These are phyloP conservation scores for Exophiala calicioides DNA, from an alignment of 2,329 filamentous ascomycete genomes.

Conservation along the genomic window DNA sequence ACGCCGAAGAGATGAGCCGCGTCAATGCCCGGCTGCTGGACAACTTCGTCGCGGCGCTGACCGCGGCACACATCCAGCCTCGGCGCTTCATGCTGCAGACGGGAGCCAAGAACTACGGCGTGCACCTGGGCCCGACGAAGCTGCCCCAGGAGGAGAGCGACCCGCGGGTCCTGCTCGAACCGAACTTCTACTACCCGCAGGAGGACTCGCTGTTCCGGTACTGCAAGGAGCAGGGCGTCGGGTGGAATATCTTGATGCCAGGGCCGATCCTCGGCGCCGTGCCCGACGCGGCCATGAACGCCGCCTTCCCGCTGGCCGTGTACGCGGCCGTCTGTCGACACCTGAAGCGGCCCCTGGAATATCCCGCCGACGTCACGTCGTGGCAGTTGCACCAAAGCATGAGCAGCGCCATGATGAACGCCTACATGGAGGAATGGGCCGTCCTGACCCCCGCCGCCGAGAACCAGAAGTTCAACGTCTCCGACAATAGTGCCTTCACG, in stretches of 20 bases:
- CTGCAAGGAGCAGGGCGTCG: constrained; percentile 40
- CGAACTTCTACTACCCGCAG: constrained; percentile 59
- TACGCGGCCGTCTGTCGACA: constrained; percentile 52
- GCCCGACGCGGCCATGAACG: constrained; percentile 53
- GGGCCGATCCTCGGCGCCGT: constrained; percentile 53
- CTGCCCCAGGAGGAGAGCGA: constrained; percentile 51
- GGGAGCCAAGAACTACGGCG: constrained; percentile 55
- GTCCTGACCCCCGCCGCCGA: constrained; percentile 42
- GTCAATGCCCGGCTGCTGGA: constrained; percentile 48
- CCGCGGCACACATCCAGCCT: constrained; percentile 44
- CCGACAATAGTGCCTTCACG: constrained; percentile 48
- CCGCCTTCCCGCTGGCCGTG: constrained; percentile 49
- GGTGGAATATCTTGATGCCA: constrained; percentile 50
- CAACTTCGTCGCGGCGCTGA: constrained; percentile 51
- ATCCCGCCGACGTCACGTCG: constrained; percentile 44
- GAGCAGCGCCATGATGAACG: constrained; percentile 50
- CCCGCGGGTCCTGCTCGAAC: constrained; percentile 45
- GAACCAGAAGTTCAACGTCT: constrained; percentile 53
- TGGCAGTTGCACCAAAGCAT: constrained; percentile 48
- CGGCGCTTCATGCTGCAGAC: constrained; percentile 53
- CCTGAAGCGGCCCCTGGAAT: constrained; percentile 43
- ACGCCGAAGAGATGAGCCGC: constrained; percentile 52
- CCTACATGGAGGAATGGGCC: constrained; percentile 53
- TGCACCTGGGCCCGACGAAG: constrained; percentile 49
- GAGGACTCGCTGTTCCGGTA: constrained; percentile 52